phyloP scores from a whole-genome alignment of 257 asterid species.

The Verbascum thapsus region DNA sequence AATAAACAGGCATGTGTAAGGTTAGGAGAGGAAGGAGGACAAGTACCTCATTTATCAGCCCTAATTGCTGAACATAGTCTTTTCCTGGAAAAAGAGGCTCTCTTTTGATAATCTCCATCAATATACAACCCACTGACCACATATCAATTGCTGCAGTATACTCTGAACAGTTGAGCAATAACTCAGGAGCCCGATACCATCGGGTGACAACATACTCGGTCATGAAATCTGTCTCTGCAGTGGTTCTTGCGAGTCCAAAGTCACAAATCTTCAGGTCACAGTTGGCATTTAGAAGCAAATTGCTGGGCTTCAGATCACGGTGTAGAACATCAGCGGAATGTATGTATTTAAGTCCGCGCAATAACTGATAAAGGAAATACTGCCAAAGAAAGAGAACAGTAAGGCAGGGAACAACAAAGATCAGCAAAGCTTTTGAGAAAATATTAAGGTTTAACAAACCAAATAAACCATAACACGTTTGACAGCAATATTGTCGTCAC shows the following conservation, averaged over 20 bases:
- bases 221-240: slow-evolving; percentile 55
- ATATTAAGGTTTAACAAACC: slow-evolving; percentile 7
- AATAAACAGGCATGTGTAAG: not conserved
- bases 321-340: slow-evolving; percentile 65
- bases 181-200: slow-evolving; percentile 72
- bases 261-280: slow-evolving; percentile 77
- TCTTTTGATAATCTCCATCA: slow-evolving; percentile 62
- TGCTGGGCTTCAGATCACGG: slow-evolving; percentile 64
- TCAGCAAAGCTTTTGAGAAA: slow-evolving; percentile 13
- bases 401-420: slow-evolving; percentile 3
- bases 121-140: slow-evolving; percentile 79
- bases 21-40: slow-evolving; percentile 7
- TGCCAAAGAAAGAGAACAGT: slow-evolving; percentile 37
- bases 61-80: slow-evolving; percentile 68
- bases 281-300: slow-evolving; percentile 53
- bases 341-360: slow-evolving; percentile 56
- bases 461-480: not conserved
- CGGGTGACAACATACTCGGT: slow-evolving; percentile 62
- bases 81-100: slow-evolving; percentile 72
- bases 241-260: slow-evolving; percentile 59
- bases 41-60: slow-evolving; percentile 57
- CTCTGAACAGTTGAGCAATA: slow-evolving; percentile 65
- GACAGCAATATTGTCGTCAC: not conserved
- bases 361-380: slow-evolving; percentile 59
- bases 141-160: slow-evolving; percentile 67